phyloP scores from a whole-genome alignment of 805 yeast genomes.

The Saccharomycopsis synnaedendra region DNA sequence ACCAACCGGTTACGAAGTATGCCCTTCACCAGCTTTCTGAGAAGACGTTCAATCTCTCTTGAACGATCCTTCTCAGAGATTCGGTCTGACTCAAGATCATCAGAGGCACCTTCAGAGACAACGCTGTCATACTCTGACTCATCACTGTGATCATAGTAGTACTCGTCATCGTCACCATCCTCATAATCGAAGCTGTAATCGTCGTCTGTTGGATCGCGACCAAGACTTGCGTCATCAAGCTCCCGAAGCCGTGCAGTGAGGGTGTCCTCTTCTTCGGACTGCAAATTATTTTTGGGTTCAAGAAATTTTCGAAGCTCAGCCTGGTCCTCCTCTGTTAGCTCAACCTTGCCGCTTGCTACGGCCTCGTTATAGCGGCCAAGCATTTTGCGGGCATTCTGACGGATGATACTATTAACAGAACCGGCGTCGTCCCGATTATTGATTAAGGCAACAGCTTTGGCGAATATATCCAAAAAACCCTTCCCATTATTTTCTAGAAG shows the following conservation, averaged over 20 bases:
- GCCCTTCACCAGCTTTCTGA: constrained; percentile 16
- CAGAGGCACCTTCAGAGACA: background rate
- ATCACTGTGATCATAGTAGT: constrained; percentile 27
- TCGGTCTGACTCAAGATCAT: background rate
- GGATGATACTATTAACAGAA: too few species aligned
- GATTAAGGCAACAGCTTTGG: constrained; percentile 28
- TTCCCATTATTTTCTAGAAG: constrained; percentile 53
- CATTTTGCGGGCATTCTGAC: too few species aligned
- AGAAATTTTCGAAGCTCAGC: too few species aligned
- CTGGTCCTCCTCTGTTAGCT: too few species aligned
- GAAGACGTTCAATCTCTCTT: constrained; percentile 1
- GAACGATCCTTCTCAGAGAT: background rate
- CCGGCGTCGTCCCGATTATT: background rate
- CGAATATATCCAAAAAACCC: constrained; percentile 56
- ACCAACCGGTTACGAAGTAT: constrained; percentile 5
- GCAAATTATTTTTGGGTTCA: too few species aligned
- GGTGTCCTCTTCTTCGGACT: too few species aligned
- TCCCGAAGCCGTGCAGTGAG: background rate
- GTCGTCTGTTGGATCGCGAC: constrained; percentile 72
- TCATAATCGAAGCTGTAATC: constrained; percentile 79
- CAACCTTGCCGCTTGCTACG: too few species aligned
- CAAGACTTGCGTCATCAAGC: constrained; percentile 24
- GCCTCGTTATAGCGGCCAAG: too few species aligned
- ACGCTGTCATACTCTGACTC: constrained; percentile 47
- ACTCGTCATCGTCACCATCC: constrained; percentile 47